Conservation (phyloP, 2,329 filamentous ascomycete species). For the Sporothrix schenckii region DNA sequence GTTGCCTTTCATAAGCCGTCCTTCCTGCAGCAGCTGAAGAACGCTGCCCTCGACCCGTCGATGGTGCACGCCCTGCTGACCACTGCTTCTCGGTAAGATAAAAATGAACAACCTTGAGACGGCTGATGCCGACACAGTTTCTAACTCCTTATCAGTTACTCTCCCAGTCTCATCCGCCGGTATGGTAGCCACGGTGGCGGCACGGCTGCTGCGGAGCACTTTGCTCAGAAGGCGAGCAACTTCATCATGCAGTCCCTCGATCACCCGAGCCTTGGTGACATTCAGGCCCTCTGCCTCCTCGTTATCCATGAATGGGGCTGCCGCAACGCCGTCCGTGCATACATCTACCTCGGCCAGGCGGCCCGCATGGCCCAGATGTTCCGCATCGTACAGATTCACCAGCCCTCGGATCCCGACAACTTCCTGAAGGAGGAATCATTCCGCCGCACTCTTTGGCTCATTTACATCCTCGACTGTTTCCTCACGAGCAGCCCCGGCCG, state of each 20-base stretch:
- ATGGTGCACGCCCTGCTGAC: conserved; percentile 62
- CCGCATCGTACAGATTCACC: conserved; percentile 59
- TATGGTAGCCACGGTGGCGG: conserved; percentile 58
- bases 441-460: conserved; percentile 63
- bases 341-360: conserved; percentile 65
- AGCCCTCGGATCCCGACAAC: conserved; percentile 56
- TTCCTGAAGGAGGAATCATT: conserved; percentile 65
- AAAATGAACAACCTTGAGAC: not conserved
- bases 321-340: conserved; percentile 63
- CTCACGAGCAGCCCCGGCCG: conserved; percentile 64
- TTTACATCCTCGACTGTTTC: conserved; percentile 65
- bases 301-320: conserved; percentile 67
- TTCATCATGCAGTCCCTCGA: conserved; percentile 62
- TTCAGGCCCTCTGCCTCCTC: conserved; percentile 63
- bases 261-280: conserved; percentile 62
- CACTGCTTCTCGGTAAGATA: conserved; percentile 57
- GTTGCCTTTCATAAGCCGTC: conserved; percentile 66
- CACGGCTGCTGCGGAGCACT: conserved; percentile 60
- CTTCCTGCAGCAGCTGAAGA: conserved; percentile 64
- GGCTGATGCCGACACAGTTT: not conserved
- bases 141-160: conserved; percentile 50
- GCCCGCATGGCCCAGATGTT: conserved; percentile 68
- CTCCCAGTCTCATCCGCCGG: conserved; percentile 58
- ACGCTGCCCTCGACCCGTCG: conserved; percentile 56
- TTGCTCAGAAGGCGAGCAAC: conserved; percentile 60